Evolutionary conservation across 306 rosid genomes (phyloP).

Genomic region (Castanea sativa): DNA sequence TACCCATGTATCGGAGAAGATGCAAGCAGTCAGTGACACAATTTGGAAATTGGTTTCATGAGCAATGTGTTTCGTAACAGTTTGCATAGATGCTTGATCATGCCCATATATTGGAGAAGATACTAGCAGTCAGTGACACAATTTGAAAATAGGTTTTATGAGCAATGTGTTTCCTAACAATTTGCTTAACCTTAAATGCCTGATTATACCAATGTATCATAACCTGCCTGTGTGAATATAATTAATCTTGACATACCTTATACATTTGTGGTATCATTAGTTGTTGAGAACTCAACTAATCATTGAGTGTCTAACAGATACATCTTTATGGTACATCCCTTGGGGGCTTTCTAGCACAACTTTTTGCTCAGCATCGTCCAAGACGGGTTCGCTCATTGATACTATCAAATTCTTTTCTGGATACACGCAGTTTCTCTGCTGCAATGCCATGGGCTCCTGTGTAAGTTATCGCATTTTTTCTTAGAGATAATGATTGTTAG

Average conservation of each 20-base stretch:
- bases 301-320: slow-evolving; percentile 53
- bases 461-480: slow-evolving; percentile 52
- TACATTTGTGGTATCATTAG: neutral
- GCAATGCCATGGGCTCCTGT: slow-evolving; percentile 98
- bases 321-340: slow-evolving; percentile 98
- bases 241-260: neutral
- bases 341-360: slow-evolving; percentile 97
- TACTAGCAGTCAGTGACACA: neutral
- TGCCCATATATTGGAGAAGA: too few species aligned
- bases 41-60: neutral
- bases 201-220: neutral
- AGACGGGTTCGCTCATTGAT: slow-evolving; percentile 88
- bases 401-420: slow-evolving; percentile 87
- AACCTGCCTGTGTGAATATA: neutral
- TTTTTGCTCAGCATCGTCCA: slow-evolving; percentile 97
- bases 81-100: neutral
- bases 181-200: neutral
- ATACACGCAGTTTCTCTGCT: slow-evolving; percentile 79
- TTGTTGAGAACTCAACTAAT: slow-evolving; percentile 6
- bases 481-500: slow-evolving; percentile 13
- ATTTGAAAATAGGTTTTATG: neutral
- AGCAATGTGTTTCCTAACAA: neutral
- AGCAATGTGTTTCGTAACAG: neutral
- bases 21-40: neutral
- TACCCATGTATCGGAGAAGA: neutral